A percentile compares a stretch with the other conserved stretches of the same genome.
These are phyloP conservation scores for Sclerotiophoma versabilis DNA, from an alignment of 2,329 filamentous ascomycete species.

Conservation along the genomic window DNA sequence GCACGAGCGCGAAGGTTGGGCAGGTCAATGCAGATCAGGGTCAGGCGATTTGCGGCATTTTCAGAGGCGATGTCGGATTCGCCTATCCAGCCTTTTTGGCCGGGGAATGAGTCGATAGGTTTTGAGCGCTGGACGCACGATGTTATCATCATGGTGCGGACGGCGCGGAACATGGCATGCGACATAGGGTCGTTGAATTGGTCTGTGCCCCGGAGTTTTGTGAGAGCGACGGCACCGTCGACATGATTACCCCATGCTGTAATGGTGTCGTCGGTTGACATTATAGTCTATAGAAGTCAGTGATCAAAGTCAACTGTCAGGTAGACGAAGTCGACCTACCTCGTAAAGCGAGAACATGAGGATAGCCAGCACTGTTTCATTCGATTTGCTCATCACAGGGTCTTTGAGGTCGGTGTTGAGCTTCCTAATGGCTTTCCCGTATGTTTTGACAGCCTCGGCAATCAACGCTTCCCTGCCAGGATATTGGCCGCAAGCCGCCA, in stretches of 20 bases:
- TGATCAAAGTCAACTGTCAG: neutral
- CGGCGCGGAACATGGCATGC: slow-evolving; percentile 50
- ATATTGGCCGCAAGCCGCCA: slow-evolving; percentile 49
- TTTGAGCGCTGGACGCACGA: slow-evolving; percentile 50
- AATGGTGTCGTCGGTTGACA: slow-evolving; percentile 47
- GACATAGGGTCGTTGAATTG: slow-evolving; percentile 49
- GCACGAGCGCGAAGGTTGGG: slow-evolving; percentile 48
- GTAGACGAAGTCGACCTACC: slow-evolving; percentile 34
- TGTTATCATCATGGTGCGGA: slow-evolving; percentile 53
- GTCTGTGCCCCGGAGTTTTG: slow-evolving; percentile 48
- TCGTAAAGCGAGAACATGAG: slow-evolving; percentile 53
- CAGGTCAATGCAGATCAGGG: slow-evolving; percentile 49
- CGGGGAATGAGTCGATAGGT: slow-evolving; percentile 49
- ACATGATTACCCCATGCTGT: slow-evolving; percentile 51
- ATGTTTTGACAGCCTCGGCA: slow-evolving; percentile 43
- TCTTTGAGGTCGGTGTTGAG: slow-evolving; percentile 48
- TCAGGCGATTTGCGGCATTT: slow-evolving; percentile 51
- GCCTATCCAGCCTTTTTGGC: slow-evolving; percentile 44
- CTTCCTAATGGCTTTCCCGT: slow-evolving; percentile 49
- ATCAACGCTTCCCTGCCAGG: slow-evolving; percentile 45
- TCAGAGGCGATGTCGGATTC: slow-evolving; percentile 41
- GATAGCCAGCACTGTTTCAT: slow-evolving; percentile 50
- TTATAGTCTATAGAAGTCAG: slow-evolving; percentile 41
- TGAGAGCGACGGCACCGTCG: slow-evolving; percentile 50
- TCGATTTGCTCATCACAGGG: slow-evolving; percentile 43